Conservation (phyloP, 2,329 filamentous ascomycete genomes). For the Herpomyces periplanetae region DNA sequence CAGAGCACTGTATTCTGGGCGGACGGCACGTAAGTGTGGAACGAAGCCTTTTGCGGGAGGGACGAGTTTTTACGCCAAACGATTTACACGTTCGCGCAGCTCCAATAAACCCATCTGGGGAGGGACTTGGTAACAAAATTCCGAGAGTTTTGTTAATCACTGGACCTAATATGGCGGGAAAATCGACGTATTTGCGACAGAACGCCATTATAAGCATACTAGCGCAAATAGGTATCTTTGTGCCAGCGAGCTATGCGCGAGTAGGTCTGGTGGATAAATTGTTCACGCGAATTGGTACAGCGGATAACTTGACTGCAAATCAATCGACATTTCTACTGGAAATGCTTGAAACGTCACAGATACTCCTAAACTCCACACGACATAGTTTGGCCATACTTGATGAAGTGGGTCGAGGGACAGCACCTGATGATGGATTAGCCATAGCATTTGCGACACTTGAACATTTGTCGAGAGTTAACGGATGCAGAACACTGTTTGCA, state of each 20-base stretch:
- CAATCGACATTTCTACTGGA: constrained; percentile 98
- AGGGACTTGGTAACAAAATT: too few species aligned
- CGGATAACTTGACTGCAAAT: constrained; percentile 70
- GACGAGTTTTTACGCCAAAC: constrained; percentile 44
- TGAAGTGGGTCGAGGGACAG: constrained; percentile 75
- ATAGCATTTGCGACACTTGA: constrained; percentile 60
- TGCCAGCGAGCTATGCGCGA: constrained; percentile 50
- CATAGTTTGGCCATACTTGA: constrained; percentile 76
- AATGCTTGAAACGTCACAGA: constrained; percentile 82
- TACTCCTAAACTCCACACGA: constrained; percentile 43
- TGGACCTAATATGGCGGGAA: constrained; percentile 92
- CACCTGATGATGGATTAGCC: constrained; percentile 58
- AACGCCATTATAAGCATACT: constrained; percentile 79
- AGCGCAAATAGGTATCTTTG: constrained; percentile 65
- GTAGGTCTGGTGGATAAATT: constrained; percentile 81
- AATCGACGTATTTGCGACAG: constrained; percentile 76
- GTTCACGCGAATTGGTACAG: constrained; percentile 66
- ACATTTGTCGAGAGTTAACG: constrained; percentile 38
- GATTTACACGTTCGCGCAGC: constrained; percentile 47
- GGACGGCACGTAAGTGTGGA: constrained; percentile 81
- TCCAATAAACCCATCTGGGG: too few species aligned
- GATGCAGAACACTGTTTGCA: constrained; percentile 48
- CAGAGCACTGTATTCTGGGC: constrained; percentile 32
- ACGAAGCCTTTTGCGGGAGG: constrained; percentile 33
- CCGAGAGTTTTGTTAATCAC: constrained; percentile 25